These are phyloP conservation scores for Hymenoscyphus scutula DNA, from an alignment of 2,329 filamentous ascomycete genomes.

Conservation along the genomic window DNA sequence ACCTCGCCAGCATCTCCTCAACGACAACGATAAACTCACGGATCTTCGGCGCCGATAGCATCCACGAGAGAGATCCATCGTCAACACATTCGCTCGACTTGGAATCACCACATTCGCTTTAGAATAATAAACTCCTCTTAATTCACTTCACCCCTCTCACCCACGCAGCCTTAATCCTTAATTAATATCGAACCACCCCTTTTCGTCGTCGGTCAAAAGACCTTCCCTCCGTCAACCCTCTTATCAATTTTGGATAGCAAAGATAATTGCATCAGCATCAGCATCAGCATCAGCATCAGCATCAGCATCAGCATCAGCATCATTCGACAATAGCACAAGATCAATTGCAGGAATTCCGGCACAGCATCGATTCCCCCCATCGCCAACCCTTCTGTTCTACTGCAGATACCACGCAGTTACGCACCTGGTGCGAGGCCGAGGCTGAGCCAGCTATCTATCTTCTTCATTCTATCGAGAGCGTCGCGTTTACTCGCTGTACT, in stretches of 20 bases:
- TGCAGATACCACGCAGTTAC: no score
- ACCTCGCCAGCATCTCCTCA: not conserved
- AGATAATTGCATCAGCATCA: not conserved
- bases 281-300: not conserved
- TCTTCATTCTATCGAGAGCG: slow-evolving; percentile 14
- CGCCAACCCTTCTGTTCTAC: not conserved
- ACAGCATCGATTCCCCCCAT: slow-evolving; percentile 1
- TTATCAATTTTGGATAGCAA: not conserved
- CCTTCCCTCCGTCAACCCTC: not conserved
- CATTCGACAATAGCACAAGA: slow-evolving; percentile 6
- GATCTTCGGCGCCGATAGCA: not conserved
- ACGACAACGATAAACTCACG: not conserved
- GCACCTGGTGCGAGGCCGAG: not conserved
- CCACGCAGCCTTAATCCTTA: no score
- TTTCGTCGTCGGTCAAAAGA: not conserved
- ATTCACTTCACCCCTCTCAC: not conserved
- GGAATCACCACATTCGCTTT: slow-evolving; percentile 1
- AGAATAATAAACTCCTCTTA: not conserved
- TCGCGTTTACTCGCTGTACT: slow-evolving; percentile 14
- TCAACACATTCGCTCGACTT: slow-evolving; percentile 2
- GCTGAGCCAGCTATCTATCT: slow-evolving; percentile 6
- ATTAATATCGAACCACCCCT: not conserved
- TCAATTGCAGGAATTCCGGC: slow-evolving; percentile 5
- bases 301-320: slow-evolving; percentile 4
- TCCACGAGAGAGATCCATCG: not conserved